Percentiles rank a stretch among this genome's conserved stretches.
phyloP scores from a whole-genome alignment of 108 stramenopile species.

The Skeletonema menzelii region DNA sequence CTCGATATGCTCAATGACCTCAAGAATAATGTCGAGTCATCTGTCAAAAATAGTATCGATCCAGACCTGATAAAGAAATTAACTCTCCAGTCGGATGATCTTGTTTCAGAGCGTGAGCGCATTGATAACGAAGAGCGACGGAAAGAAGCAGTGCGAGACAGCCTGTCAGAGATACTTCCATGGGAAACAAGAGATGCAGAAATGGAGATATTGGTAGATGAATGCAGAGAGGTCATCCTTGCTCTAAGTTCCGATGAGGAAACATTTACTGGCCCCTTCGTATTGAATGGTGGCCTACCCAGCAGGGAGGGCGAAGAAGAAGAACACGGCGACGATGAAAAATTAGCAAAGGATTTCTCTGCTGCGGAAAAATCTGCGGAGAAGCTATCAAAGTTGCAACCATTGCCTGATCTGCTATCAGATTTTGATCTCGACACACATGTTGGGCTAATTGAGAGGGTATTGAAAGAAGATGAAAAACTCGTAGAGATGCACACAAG shows the following conservation, averaged over 20 bases:
- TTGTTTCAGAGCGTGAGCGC: constrained; percentile 65
- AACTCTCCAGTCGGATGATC: constrained; percentile 76
- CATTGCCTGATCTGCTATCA: constrained; percentile 64
- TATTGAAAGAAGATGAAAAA: constrained; percentile 68
- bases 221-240: constrained; percentile 85
- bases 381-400: constrained; percentile 73
- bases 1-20: constrained; percentile 27
- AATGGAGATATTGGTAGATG: constrained; percentile 87
- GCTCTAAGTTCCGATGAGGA: constrained; percentile 56
- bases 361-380: constrained; percentile 54
- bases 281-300: constrained; percentile 55
- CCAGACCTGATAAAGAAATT: constrained; percentile 72
- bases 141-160: constrained; percentile 68
- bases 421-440: constrained; percentile 85
- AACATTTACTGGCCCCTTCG: constrained; percentile 82
- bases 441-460: constrained; percentile 79
- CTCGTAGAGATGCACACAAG: constrained; percentile 69
- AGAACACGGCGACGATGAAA: constrained; percentile 35
- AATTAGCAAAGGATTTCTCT: constrained; percentile 29
- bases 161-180: constrained; percentile 65
- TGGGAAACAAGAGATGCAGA: constrained; percentile 87
- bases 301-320: constrained; percentile 42
- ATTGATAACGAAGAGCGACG: constrained; percentile 66
- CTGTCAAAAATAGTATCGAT: constrained; percentile 36
- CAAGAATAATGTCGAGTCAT: constrained; percentile 39